Evolutionary conservation across 805 yeast species (phyloP).

Genomic region (Sugiyamaella americana): DNA sequence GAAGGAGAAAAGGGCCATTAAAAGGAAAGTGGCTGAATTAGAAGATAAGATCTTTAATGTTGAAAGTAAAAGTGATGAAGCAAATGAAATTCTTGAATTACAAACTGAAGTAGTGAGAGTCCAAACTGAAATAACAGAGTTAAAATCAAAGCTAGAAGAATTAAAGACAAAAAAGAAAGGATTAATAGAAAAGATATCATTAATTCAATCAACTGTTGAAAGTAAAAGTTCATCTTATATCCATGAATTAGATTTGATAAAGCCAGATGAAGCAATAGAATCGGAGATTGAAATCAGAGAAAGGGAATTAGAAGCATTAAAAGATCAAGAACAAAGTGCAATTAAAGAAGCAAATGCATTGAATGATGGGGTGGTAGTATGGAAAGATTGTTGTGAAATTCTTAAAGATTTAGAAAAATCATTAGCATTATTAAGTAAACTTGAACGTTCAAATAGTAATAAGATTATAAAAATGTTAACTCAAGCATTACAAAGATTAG

Average conservation of each 20-base stretch:
- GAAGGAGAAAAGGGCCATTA: conserved; percentile 3
- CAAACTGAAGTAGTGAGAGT: conserved; percentile 6
- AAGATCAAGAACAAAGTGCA: conserved; percentile 8
- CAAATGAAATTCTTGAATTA: conserved; percentile 9
- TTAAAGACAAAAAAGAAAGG: conserved; percentile 12
- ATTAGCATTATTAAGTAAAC: conserved; percentile 11
- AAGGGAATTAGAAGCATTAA: conserved; percentile 10
- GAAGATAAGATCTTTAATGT: conserved; percentile 1
- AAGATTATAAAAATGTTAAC: conserved; percentile 19
- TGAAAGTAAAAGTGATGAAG: conserved; percentile 3
- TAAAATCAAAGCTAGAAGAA: conserved; percentile 13
- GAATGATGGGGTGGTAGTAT: conserved; percentile 16
- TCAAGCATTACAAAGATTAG: conserved; percentile 11
- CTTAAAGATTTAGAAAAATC: conserved; percentile 20
- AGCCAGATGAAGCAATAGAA: not conserved
- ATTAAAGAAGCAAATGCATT: conserved; percentile 16
- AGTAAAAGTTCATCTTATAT: conserved; percentile 8
- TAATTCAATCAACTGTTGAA: conserved; percentile 10
- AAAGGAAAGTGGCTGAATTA: conserved; percentile 5
- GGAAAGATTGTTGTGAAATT: conserved; percentile 16
- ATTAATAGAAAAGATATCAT: conserved; percentile 2
- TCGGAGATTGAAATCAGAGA: conserved; percentile 12
- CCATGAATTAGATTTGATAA: conserved; percentile 7
- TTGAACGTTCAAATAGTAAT: conserved; percentile 12
- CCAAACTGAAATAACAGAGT: conserved; percentile 16